Evolutionary conservation across 2,329 filamentous ascomycete genomes (phyloP).

Genomic region (Lasiodiplodia gonubiensis): DNA sequence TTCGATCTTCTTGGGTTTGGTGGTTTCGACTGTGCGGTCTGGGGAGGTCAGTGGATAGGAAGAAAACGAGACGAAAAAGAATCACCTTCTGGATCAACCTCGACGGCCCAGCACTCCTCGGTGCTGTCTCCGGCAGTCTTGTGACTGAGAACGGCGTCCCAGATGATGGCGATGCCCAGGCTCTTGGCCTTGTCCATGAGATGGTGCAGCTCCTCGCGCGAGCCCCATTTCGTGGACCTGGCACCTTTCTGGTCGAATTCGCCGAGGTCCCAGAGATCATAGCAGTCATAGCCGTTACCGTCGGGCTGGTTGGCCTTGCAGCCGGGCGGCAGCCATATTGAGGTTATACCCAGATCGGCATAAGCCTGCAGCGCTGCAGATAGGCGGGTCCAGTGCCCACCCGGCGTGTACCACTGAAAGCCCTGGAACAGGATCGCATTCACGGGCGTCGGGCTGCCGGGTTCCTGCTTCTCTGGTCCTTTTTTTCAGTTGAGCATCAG

Average conservation of each 20-base stretch:
- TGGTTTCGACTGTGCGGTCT: conserved; percentile 62
- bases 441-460: conserved; percentile 6
- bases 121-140: conserved; percentile 71
- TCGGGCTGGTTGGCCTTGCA: conserved; percentile 68
- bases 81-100: conserved; percentile 59
- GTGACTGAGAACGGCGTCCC: conserved; percentile 76
- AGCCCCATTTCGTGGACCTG: conserved; percentile 71
- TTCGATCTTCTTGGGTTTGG: conserved; percentile 65
- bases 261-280: conserved; percentile 72
- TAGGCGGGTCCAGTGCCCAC: conserved; percentile 68
- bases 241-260: conserved; percentile 76
- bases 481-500: conserved; percentile 1
- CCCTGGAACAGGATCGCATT: conserved; percentile 64
- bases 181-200: conserved; percentile 60
- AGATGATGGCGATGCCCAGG: conserved; percentile 64
- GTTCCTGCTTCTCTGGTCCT: conserved; percentile 17
- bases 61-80: not conserved
- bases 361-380: conserved; percentile 58
- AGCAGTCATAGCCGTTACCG: conserved; percentile 67
- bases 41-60: not conserved
- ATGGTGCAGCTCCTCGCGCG: conserved; percentile 65
- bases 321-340: conserved; percentile 69
- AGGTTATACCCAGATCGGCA: conserved; percentile 61
- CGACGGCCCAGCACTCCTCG: conserved; percentile 66
- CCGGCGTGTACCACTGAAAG: conserved; percentile 75